These are phyloP conservation scores for Onygena corvina DNA, from an alignment of 2,329 filamentous ascomycete genomes.

Conservation along the genomic window DNA sequence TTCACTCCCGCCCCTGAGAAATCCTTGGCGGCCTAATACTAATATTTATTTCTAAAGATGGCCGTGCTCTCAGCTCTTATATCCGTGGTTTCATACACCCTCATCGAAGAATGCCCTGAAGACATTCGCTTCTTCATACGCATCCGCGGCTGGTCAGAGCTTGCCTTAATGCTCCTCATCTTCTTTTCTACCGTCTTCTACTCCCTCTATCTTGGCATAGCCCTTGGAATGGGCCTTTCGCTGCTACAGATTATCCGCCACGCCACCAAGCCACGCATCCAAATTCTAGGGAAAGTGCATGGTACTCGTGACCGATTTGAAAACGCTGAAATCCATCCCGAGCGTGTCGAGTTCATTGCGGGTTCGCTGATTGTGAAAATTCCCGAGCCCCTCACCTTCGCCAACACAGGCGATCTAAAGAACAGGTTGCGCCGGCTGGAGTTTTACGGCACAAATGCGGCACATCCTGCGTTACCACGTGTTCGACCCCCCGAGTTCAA, in stretches of 20 bases:
- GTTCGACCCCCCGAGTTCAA: conserved; percentile 69
- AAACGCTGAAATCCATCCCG: conserved; percentile 63
- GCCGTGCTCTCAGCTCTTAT: conserved; percentile 89
- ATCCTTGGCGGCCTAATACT: not conserved
- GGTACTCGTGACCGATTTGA: conserved; percentile 67
- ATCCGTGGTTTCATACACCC: conserved; percentile 82
- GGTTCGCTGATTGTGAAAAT: conserved; percentile 95
- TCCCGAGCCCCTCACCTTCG: conserved; percentile 89
- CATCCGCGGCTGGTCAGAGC: conserved; percentile 75
- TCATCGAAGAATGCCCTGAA: conserved; percentile 89
- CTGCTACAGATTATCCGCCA: conserved; percentile 82
- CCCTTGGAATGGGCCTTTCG: conserved; percentile 82
- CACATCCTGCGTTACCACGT: conserved; percentile 76
- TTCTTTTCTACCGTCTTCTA: conserved; percentile 90
- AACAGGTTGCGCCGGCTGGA: conserved; percentile 71
- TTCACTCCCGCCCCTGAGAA: not conserved
- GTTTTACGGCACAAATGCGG: conserved; percentile 71
- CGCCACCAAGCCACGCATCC: conserved; percentile 81
- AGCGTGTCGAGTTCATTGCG: conserved; percentile 74
- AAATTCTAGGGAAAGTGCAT: conserved; percentile 82
- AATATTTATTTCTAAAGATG: conserved; percentile 49
- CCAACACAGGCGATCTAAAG: conserved; percentile 88
- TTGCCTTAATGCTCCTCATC: conserved; percentile 78
- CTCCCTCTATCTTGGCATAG: conserved; percentile 85
- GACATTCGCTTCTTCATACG: conserved; percentile 81